phyloP scores from a whole-genome alignment of 805 yeast genomes.

The Candida ascalaphidarum region DNA sequence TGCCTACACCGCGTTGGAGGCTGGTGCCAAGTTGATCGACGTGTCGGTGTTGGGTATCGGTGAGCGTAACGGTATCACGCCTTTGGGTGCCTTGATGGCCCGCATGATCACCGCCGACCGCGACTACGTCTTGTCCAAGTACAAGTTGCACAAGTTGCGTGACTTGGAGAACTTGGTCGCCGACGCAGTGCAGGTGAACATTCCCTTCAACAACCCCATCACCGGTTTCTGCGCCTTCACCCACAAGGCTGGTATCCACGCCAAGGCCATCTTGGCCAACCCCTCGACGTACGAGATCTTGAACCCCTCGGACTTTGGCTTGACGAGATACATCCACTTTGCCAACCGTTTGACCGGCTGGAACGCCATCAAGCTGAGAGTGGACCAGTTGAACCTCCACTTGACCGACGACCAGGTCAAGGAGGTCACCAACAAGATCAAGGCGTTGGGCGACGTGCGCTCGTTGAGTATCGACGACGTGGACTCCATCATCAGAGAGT shows the following conservation, averaged over 20 bases:
- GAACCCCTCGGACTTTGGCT: slow-evolving; percentile 50
- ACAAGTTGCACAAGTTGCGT: slow-evolving; percentile 46
- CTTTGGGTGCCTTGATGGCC: slow-evolving; percentile 55
- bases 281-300: slow-evolving; percentile 57
- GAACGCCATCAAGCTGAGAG: slow-evolving; percentile 56
- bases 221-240: slow-evolving; percentile 61
- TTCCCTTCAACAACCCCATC: slow-evolving; percentile 56
- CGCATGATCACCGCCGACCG: slow-evolving; percentile 57
- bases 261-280: slow-evolving; percentile 54
- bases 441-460: slow-evolving; percentile 51
- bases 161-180: slow-evolving; percentile 53
- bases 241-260: slow-evolving; percentile 58
- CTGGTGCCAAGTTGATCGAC: slow-evolving; percentile 52
- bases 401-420: slow-evolving; percentile 51
- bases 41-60: slow-evolving; percentile 55
- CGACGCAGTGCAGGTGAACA: slow-evolving; percentile 49
- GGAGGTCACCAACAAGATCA: slow-evolving; percentile 46
- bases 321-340: slow-evolving; percentile 53
- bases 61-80: slow-evolving; percentile 57
- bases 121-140: slow-evolving; percentile 50
- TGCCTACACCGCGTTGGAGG: slow-evolving; percentile 56
- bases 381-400: slow-evolving; percentile 49
- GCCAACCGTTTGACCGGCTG: slow-evolving; percentile 57
- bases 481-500: slow-evolving; percentile 50
- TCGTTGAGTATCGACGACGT: slow-evolving; percentile 54